Evolutionary conservation across 805 yeast species (phyloP), one percentile per base, ranked within the genome.

Genomic region (Kluyveromyces starmeri): DNA sequence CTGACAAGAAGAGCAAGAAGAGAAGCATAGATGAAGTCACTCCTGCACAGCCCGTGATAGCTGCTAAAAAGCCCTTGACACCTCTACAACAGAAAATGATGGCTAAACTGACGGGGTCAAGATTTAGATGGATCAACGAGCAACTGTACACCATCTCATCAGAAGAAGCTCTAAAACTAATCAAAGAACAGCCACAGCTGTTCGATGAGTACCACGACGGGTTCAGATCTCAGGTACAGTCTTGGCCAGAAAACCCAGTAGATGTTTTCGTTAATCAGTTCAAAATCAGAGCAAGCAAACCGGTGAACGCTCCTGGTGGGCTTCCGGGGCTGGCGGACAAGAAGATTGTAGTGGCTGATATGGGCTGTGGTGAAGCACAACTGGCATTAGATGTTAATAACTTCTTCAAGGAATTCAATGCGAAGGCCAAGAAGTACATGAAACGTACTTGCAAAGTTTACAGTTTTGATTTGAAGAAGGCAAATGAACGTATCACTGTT

Each of bases 181-280:
- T 92, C 27, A 64, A 71, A 37, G 74, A 78, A 11, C 95, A 88
- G 47, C 98, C 99, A 0, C 75, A 76, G 16, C 65, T 92, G 41
- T 92, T 88, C 56, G 92, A 84, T 45, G 97, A 89, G 53, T 92
- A 92, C 50, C 98, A 94, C 54, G 80, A 77, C 38, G 99, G 99
- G 0, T 92, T 92, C 67, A 70, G 94, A 47, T 79, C 88, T 10
- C 99, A 92, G 58, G 97, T 92, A 12, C 86, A 83, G 51, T 70
- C 85, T 14, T 92, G 99, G 99, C 98, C 99, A 3, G 96, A 89
- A 60, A 92, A 92, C 51, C 99, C 99, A 1, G 95, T 92, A n/a
- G 81, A 86, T 59, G 80, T 81, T 2, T 83, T 86, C 60, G 88
- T 84, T 2, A 65, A 73, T 7, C 83, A 81, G 48, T 68, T 92